Conservation (phyloP, 345 rosid species). For the Pistacia vera region DNA sequence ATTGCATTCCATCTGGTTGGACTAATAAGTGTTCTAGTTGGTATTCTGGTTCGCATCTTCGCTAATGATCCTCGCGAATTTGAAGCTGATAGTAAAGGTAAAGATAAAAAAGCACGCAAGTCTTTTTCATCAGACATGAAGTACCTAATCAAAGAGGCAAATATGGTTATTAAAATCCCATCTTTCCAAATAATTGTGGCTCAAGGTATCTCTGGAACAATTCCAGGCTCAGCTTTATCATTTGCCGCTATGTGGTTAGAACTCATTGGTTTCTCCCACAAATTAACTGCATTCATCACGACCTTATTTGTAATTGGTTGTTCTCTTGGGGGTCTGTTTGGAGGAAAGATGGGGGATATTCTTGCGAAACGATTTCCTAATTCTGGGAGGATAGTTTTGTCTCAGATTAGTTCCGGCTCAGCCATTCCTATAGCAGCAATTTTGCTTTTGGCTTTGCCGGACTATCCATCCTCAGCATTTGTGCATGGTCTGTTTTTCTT, state of each 20-base stretch:
- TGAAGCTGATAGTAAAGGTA: conserved; percentile 17
- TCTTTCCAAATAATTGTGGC: conserved; percentile 72
- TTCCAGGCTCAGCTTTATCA: conserved; percentile 67
- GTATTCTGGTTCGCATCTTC: conserved; percentile 54
- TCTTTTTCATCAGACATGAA: conserved; percentile 43
- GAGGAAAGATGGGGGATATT: conserved; percentile 64
- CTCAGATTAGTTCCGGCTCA: conserved; percentile 62
- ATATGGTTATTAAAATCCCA: conserved; percentile 53
- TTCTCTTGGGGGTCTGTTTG: conserved; percentile 51
- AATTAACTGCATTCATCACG: conserved; percentile 49
- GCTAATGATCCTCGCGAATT: conserved; percentile 66
- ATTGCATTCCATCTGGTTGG: conserved; percentile 68
- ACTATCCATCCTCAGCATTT: conserved; percentile 58
- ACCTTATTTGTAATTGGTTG: conserved; percentile 39
- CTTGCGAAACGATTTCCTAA: conserved; percentile 52
- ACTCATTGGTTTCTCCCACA: conserved; percentile 66
- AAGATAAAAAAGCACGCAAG: conserved; percentile 19
- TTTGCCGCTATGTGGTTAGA: conserved; percentile 72
- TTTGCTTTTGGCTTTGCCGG: conserved; percentile 56
- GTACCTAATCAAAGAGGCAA: conserved; percentile 50
- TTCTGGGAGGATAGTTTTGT: conserved; percentile 56
- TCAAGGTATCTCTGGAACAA: conserved; percentile 66
- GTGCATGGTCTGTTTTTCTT: conserved; percentile 50
- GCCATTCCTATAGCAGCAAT: conserved; percentile 67
- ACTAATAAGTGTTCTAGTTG: conserved; percentile 62